Evolutionary conservation across 2,329 filamentous ascomycete genomes (phyloP), one percentile per base, ranked within the genome.

Genomic region (Curvularia eragrostidis): DNA sequence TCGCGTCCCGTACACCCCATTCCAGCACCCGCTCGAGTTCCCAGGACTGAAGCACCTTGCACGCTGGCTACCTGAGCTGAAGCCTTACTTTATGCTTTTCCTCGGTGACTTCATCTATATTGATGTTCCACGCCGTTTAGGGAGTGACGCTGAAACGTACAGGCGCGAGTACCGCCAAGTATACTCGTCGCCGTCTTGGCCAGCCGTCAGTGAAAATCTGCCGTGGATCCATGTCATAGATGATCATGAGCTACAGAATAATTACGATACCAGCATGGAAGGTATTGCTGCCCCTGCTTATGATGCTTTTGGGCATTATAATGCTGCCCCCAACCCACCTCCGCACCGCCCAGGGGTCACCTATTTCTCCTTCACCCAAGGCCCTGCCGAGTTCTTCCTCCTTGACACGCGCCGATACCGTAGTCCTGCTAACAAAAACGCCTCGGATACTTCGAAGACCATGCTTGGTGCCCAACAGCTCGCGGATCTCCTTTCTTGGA

Each of bases 201-300:
- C 85, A 1, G 80, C 87, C 0, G 87, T 91, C 10, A 87, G 87
- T 0, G 83, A 89, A 65, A 88, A 92, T 54, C 81, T 98, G n/a
- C 96, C 93, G 68, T 99, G 95, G 95, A 91, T 98, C 43, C 95
- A 99, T 71, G 93, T 96, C 2, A 85, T 97, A 6, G 95, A 99
- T 72, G 95, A 99, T 74, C 95, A 99, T 70, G 95, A 99, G 74
- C 18, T 10, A 23, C 3, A 5, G 5, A 41, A 21, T 21, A 10
- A 41, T 78, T 98, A 93, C 93, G 87, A 89, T 58, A 83, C 85
- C 18, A 95, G 94, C 73, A 89, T 86, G 13, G 93, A 91, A 0
- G 91, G 91, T 5, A 85, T 96, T 0, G 97, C 94, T 72, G 77
- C 84, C 2, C 86, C 89, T 0, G 93, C 94, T 4, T 86, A 91